These are phyloP conservation scores for Solanum tarijense DNA, from an alignment of 257 asterid genomes.

Conservation along the genomic window DNA sequence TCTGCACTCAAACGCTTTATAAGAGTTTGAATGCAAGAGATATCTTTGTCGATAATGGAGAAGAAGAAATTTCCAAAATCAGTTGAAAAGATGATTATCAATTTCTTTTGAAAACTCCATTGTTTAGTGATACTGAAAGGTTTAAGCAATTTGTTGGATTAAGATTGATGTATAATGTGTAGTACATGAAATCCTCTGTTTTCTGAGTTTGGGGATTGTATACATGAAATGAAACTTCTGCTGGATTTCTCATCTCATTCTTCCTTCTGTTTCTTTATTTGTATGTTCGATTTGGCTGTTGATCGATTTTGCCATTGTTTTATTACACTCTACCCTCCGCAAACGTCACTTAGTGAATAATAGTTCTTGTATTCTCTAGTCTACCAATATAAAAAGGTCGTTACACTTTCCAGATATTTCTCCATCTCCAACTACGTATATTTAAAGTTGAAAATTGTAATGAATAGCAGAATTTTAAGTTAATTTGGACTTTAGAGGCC, in stretches of 20 bases:
- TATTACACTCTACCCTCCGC: neutral
- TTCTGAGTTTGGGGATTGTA: neutral
- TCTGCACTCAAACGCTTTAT: neutral
- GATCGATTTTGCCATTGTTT: too few species aligned
- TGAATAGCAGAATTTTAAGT: too few species aligned
- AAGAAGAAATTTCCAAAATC: neutral
- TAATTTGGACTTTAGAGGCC: too few species aligned
- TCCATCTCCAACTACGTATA: conserved; percentile 15
- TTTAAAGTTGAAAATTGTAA: neutral
- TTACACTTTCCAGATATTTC: conserved; percentile 14
- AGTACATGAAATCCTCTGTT: neutral
- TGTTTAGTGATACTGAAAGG: neutral
- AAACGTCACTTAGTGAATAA: neutral
- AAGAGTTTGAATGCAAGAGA: neutral
- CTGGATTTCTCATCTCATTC: neutral
- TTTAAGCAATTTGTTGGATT: neutral
- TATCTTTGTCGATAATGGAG: neutral
- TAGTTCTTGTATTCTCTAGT: neutral
- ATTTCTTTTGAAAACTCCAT: too few species aligned
- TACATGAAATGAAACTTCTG: neutral
- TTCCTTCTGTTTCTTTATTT: neutral
- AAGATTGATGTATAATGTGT: neutral
- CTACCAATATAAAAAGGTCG: conserved; percentile 9
- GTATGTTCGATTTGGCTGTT: neutral
- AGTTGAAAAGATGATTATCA: neutral